Evolutionary conservation across 2,329 filamentous ascomycete species (phyloP).

Genomic region (Phialophora tarda): DNA sequence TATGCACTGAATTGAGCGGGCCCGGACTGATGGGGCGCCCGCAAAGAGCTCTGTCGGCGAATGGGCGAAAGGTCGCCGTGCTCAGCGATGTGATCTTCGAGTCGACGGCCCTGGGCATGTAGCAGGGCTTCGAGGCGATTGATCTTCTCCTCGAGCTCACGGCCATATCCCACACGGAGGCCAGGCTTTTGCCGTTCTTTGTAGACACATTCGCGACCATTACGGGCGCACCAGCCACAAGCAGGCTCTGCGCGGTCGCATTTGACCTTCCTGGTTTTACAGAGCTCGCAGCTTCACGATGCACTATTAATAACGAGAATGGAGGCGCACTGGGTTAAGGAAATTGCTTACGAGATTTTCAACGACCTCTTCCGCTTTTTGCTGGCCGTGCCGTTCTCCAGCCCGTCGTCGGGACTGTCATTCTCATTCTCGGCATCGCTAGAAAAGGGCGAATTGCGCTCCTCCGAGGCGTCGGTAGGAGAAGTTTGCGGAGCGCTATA

Average conservation of each 20-base stretch:
- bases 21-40: slow-evolving; percentile 21
- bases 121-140: slow-evolving; percentile 57
- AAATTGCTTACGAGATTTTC: slow-evolving; percentile 38
- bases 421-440: slow-evolving; percentile 35
- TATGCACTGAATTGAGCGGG: slow-evolving; percentile 20
- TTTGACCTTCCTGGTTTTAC: slow-evolving; percentile 49
- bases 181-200: slow-evolving; percentile 74
- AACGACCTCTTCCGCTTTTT: slow-evolving; percentile 63
- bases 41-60: slow-evolving; percentile 25
- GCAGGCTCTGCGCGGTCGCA: slow-evolving; percentile 61
- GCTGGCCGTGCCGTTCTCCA: slow-evolving; percentile 25
- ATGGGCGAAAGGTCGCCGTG: slow-evolving; percentile 31
- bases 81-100: slow-evolving; percentile 38
- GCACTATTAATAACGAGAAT: neutral
- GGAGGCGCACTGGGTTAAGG: neutral
- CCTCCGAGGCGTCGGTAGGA: slow-evolving; percentile 32
- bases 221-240: slow-evolving; percentile 73
- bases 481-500: slow-evolving; percentile 27
- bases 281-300: slow-evolving; percentile 49
- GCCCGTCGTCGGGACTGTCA: slow-evolving; percentile 22
- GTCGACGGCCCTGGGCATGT: slow-evolving; percentile 36
- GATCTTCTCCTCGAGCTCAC: slow-evolving; percentile 64
- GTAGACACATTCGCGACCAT: slow-evolving; percentile 70
- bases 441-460: slow-evolving; percentile 32
- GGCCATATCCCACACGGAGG: slow-evolving; percentile 65